Evolutionary conservation across 2,329 filamentous ascomycete species (phyloP), one percentile per base, ranked within the genome.

Genomic region (Gremmenia infestans): DNA sequence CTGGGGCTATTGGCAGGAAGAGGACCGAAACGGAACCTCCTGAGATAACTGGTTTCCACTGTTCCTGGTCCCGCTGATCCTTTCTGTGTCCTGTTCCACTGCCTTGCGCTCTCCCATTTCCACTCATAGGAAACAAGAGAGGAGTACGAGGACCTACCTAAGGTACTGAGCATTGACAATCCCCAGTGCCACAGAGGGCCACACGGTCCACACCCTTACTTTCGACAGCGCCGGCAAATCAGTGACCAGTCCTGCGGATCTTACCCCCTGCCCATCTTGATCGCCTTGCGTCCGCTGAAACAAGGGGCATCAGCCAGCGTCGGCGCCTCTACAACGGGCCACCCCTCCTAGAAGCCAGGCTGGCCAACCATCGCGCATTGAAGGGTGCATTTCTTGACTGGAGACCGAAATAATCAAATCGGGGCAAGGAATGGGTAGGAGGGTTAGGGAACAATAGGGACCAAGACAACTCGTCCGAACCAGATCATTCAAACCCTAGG

Each of bases 381-480:
- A 49, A 53, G 36, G 12, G 19, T 48, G 43, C 28, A 53, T 50
- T 63, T 63, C 61, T 60, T 63, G 56, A 65, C 63, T 58, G 42
- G 53, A 48, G 28, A 59, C 57, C 28, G 48, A 57, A 64, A 63
- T 63, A 63, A 55, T 62, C 52, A 19, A 22, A 37, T 47, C 45
- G 39, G 43, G 51, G 50, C 50, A 52, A 50, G 45, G 47, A 57
- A 17, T 46, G 46, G 42, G 14, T 42, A 40, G 37, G 50, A 50
- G 48, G 37, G 36, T 39, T 14, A 45, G 32, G 54, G 32, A 57
- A 28, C 25, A 48, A 53, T 45, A 39, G 40, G 25, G 32, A 47
- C 46, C 23, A 50, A 57, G 48, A 50, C 32, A 37, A 39, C 28
- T 53, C 50, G 40, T 53, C 46, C 50, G 42, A 50, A 53, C 47